phyloP scores from a whole-genome alignment of 1,284 basidiomycete genomes.

The Ustilago cynodontis region DNA sequence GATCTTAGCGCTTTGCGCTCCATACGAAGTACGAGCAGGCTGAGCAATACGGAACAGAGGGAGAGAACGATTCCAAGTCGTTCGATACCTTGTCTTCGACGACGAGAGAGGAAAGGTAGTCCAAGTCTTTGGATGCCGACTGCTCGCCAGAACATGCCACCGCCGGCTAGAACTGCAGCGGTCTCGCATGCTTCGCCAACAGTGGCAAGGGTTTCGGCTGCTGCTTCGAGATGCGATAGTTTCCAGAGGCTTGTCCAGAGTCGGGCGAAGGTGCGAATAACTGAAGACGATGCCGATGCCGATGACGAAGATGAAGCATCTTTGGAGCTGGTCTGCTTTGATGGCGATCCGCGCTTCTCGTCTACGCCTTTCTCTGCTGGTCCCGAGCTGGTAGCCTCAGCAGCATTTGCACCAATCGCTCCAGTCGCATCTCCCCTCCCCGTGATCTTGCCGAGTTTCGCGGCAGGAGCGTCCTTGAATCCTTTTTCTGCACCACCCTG shows the following conservation, averaged over 20 bases:
- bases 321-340: not conserved
- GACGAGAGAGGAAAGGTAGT: slow-evolving; percentile 35
- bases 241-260: slow-evolving; percentile 18
- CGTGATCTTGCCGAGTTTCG: slow-evolving; percentile 36
- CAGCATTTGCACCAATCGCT: slow-evolving; percentile 34
- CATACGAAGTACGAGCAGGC: slow-evolving; percentile 24
- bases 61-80: slow-evolving; percentile 54
- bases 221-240: slow-evolving; percentile 13
- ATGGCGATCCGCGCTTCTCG: not conserved
- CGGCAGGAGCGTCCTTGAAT: slow-evolving; percentile 2
- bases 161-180: slow-evolving; percentile 48
- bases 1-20: slow-evolving; percentile 25
- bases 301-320: not conserved
- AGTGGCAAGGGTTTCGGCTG: slow-evolving; percentile 24
- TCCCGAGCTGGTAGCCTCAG: slow-evolving; percentile 12
- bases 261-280: not conserved
- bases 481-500: slow-evolving; percentile 13
- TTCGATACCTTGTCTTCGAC: slow-evolving; percentile 55
- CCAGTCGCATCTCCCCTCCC: slow-evolving; percentile 33
- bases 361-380: not conserved
- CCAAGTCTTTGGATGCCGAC: slow-evolving; percentile 45
- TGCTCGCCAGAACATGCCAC: slow-evolving; percentile 58
- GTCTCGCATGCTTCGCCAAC: slow-evolving; percentile 59
- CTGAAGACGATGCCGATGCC: not conserved
- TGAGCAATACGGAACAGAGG: slow-evolving; percentile 44